Base-by-base conservation (phyloP, 257 asterid genomes). In the Jasminum sambac region DNA sequence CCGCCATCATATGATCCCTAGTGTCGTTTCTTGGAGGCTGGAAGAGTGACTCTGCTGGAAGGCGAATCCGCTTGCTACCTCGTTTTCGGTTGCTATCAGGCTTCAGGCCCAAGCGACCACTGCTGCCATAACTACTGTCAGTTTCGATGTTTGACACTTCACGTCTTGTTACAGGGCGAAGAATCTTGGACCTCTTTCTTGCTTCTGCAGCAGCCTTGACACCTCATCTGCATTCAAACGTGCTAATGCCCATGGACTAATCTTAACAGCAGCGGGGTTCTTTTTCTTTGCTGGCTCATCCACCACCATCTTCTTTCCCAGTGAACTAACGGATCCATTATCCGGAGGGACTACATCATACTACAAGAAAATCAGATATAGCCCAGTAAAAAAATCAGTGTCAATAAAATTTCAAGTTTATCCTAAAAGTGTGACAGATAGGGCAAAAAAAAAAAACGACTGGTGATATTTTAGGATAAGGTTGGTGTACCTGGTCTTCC, bases 201-300 rank as follows among this genome's bases (percentile, higher is more conserved):
- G 98, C 96, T 80, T 95, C 99, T 11, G 98, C 96, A 74, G 99
- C 99, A 21, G 95, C 97, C 74, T 90, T 2, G 99, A 75, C 13
- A 91, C 97, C 38, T 91, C 97, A 26, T 95, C 97, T 0, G 98
- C 89, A 21, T 95, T 91, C 71, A 95, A 68, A 11, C 98, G 88
- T 14, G 99, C 97, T 69, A 95, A 70, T 2, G 97, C 77, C 99
- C 99, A 95, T 3, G 99, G 97, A 66, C 98, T 95, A 77, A 95
- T 95, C 86, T 91, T 95, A 21, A 91, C 98, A 4, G 98, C 83
- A 8, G 84, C 83, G 0, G 88, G 90, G 75, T 84, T 84, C 86
- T 84, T 95, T 74, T 90, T 91, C 90, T 89, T 90, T 1, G 69
- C 43, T 43, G 87, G 88, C 69, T 88, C 99, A 50, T 91, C 98